These are phyloP conservation scores for Kodamaea alishanica DNA, from an alignment of 1,139 yeast species.

Conservation along the genomic window DNA sequence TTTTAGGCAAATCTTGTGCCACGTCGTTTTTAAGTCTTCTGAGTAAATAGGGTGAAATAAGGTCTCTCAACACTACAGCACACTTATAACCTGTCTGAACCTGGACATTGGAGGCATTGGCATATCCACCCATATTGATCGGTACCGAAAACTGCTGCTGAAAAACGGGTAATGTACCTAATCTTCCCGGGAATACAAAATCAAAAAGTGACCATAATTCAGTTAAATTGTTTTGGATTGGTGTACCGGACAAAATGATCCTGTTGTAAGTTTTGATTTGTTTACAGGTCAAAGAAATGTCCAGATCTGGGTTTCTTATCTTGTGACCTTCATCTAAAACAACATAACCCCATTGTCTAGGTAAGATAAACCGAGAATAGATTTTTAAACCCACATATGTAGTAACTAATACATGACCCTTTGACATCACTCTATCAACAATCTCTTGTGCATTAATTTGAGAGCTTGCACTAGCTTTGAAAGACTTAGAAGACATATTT, in stretches of 20 bases:
- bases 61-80: slow-evolving; percentile 83
- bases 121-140: slow-evolving; percentile 96
- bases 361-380: slow-evolving; percentile 66
- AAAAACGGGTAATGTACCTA: slow-evolving; percentile 93
- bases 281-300: slow-evolving; percentile 80
- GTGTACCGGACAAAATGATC: slow-evolving; percentile 89
- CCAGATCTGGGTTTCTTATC: slow-evolving; percentile 91
- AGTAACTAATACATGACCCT: slow-evolving; percentile 84
- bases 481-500: slow-evolving; percentile 11
- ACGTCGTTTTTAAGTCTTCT: slow-evolving; percentile 90
- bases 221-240: slow-evolving; percentile 86
- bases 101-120: slow-evolving; percentile 92
- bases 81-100: slow-evolving; percentile 96
- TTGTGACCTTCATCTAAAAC: slow-evolving; percentile 96
- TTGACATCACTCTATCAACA: slow-evolving; percentile 47
- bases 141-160: slow-evolving; percentile 91
- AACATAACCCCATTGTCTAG: slow-evolving; percentile 82
- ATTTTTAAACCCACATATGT: slow-evolving; percentile 88
- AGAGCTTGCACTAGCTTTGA: slow-evolving; percentile 23
- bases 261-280: slow-evolving; percentile 78
- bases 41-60: slow-evolving; percentile 83
- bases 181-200: slow-evolving; percentile 88
- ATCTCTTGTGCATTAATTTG: slow-evolving; percentile 43
- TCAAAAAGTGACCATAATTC: slow-evolving; percentile 96
- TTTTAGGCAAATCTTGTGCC: slow-evolving; percentile 93